phyloP scores from a whole-genome alignment of 129 eudicot species.

The Apium graveolens region DNA sequence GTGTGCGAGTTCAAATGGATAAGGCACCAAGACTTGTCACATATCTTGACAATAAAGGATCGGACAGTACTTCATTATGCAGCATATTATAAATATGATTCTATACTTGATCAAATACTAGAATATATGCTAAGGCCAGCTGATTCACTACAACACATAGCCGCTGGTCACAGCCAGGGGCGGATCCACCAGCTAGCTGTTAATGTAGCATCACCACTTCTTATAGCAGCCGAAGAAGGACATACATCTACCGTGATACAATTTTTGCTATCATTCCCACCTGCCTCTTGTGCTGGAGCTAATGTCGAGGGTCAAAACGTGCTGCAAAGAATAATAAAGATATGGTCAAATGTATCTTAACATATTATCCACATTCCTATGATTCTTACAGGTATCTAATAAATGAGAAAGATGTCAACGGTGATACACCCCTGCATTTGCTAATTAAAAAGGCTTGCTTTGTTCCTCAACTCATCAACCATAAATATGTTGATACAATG shows the following conservation, averaged over 20 bases:
- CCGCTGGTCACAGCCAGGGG: too few species aligned
- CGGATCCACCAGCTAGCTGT: too few species aligned
- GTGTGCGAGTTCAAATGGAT: too few species aligned
- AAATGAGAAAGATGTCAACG: background rate
- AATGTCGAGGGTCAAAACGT: background rate
- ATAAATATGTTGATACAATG: background rate
- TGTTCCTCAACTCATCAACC: background rate
- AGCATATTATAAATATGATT: too few species aligned
- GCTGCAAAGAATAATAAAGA: background rate
- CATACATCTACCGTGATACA: background rate
- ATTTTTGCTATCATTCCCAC: background rate
- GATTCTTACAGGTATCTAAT: background rate
- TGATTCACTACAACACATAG: too few species aligned
- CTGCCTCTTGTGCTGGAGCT: background rate
- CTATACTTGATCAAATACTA: too few species aligned
- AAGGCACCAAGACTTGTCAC: too few species aligned
- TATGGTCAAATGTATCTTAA: background rate
- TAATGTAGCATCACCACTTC: background rate
- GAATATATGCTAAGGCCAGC: too few species aligned
- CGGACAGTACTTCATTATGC: too few species aligned
- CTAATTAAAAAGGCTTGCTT: background rate
- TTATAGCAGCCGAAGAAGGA: background rate
- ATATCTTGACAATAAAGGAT: too few species aligned
- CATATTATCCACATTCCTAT: background rate
- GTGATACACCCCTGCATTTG: background rate